Percentiles rank a stretch among this genome's conserved stretches.
phyloP scores from a whole-genome alignment of 1,284 basidiomycete genomes.

The Trichosporon sp. region DNA sequence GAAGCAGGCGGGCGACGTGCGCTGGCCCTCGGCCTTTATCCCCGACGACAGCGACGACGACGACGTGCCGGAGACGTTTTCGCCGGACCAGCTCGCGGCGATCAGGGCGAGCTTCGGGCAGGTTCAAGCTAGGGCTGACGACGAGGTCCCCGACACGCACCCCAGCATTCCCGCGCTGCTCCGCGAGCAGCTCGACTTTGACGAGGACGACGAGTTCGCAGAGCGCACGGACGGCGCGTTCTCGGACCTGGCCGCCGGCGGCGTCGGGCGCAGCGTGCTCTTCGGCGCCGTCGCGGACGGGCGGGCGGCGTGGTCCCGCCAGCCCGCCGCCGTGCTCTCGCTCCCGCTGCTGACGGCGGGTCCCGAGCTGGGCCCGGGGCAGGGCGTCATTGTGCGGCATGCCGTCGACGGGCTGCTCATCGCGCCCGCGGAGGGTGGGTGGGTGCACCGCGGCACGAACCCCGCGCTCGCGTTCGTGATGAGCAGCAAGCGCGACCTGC shows the following conservation, averaged over 20 bases:
- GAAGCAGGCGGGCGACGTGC: constrained; percentile 66
- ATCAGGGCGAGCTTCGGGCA: constrained; percentile 60
- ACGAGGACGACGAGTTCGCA: constrained; percentile 51
- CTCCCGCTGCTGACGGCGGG: constrained; percentile 22
- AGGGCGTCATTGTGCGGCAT: constrained; percentile 66
- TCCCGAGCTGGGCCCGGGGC: constrained; percentile 33
- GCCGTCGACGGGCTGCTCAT: constrained; percentile 79
- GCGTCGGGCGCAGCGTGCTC: constrained; percentile 36
- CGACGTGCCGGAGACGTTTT: constrained; percentile 80
- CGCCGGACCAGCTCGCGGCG: constrained; percentile 70
- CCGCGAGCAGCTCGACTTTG: constrained; percentile 50
- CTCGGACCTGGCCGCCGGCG: constrained; percentile 27
- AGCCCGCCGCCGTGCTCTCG: constrained; percentile 30
- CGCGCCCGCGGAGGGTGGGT: constrained; percentile 46
- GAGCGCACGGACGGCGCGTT: constrained; percentile 54
- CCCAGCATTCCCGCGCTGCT: constrained; percentile 43
- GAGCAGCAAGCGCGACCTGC: constrained; percentile 83
- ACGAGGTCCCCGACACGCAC: constrained; percentile 30
- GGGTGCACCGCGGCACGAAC: constrained; percentile 74
- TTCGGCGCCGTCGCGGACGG: constrained; percentile 22
- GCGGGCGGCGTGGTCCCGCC: constrained; percentile 31
- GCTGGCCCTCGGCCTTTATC: constrained; percentile 78
- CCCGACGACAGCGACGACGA: constrained; percentile 45
- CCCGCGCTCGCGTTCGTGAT: constrained; percentile 89
- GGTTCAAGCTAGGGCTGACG: constrained; percentile 25